Evolutionary conservation across 306 rosid species (phyloP).

Genomic region (Prunus davidiana): DNA sequence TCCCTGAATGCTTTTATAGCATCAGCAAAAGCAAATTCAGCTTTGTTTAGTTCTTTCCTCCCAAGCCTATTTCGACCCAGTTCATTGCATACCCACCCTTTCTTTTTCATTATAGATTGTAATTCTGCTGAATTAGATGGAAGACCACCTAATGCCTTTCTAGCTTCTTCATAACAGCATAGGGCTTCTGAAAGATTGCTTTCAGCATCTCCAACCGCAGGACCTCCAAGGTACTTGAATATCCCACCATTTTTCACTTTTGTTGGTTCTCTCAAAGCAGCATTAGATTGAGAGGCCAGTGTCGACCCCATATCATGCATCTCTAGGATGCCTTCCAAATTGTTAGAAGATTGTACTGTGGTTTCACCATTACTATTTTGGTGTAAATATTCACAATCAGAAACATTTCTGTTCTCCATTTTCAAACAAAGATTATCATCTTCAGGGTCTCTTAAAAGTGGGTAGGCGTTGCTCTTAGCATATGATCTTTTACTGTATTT

Average conservation of each 20-base stretch:
- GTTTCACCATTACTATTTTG: slow-evolving; percentile 24
- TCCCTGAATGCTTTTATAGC: slow-evolving; percentile 89
- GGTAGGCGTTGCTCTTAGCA: slow-evolving; percentile 36
- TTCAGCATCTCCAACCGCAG: slow-evolving; percentile 54
- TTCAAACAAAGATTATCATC: slow-evolving; percentile 31
- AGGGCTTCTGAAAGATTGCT: slow-evolving; percentile 59
- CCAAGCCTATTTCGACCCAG: slow-evolving; percentile 79
- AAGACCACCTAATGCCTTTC: slow-evolving; percentile 58
- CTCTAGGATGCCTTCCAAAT: slow-evolving; percentile 30
- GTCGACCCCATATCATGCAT: slow-evolving; percentile 24
- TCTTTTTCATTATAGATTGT: slow-evolving; percentile 67
- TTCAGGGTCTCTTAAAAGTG: slow-evolving; percentile 45
- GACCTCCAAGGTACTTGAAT: slow-evolving; percentile 77
- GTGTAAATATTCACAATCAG: slow-evolving; percentile 32
- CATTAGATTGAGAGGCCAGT: slow-evolving; percentile 37
- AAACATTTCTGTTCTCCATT: slow-evolving; percentile 30
- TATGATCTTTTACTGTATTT: slow-evolving; percentile 52
- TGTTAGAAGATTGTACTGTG: slow-evolving; percentile 22
- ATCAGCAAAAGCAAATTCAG: slow-evolving; percentile 73
- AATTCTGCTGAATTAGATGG: slow-evolving; percentile 66
- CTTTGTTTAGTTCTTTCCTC: slow-evolving; percentile 62
- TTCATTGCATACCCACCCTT: slow-evolving; percentile 95
- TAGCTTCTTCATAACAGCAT: slow-evolving; percentile 82
- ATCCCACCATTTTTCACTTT: slow-evolving; percentile 78
- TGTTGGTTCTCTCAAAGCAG: slow-evolving; percentile 37